Evolutionary conservation across 352 stramenopile species (phyloP).

Genomic region (Globisporangium cystogenes): DNA sequence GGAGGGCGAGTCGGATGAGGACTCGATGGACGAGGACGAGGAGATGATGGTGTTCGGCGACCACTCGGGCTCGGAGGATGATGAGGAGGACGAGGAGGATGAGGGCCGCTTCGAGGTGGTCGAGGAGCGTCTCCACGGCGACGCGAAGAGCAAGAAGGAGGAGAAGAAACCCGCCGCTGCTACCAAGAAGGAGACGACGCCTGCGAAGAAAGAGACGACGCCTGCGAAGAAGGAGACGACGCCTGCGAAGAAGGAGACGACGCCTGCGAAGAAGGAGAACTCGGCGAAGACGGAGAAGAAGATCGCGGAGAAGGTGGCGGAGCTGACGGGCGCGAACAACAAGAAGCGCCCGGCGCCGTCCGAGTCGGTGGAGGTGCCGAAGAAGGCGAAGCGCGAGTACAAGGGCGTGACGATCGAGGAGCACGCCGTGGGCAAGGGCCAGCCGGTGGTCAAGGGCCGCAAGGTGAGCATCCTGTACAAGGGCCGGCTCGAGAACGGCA

Average conservation of each 20-base stretch:
- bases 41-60: slow-evolving; percentile 67
- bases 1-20: slow-evolving; percentile 23
- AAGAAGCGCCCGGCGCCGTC: slow-evolving; percentile 68
- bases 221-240: slow-evolving; percentile 22
- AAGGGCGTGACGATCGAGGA: slow-evolving; percentile 84
- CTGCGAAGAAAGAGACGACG: slow-evolving; percentile 24
- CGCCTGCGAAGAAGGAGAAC: slow-evolving; percentile 27
- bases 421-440: slow-evolving; percentile 63
- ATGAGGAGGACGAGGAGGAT: slow-evolving; percentile 31
- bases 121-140: slow-evolving; percentile 60
- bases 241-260: slow-evolving; percentile 19
- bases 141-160: slow-evolving; percentile 26
- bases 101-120: slow-evolving; percentile 67
- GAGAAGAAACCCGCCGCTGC: slow-evolving; percentile 12
- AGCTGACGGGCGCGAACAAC: slow-evolving; percentile 28
- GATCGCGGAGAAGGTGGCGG: slow-evolving; percentile 44
- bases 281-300: slow-evolving; percentile 48
- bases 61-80: slow-evolving; percentile 28
- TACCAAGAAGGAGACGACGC: slow-evolving; percentile 16
- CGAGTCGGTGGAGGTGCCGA: slow-evolving; percentile 58
- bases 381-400: slow-evolving; percentile 77
- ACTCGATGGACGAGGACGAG: slow-evolving; percentile 37
- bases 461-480: slow-evolving; percentile 84
- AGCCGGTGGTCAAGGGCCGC: slow-evolving; percentile 41
- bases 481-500: slow-evolving; percentile 75